These are phyloP conservation scores for Camptophora hylomeconis DNA, from an alignment of 2,329 filamentous ascomycete species.

Conservation along the genomic window DNA sequence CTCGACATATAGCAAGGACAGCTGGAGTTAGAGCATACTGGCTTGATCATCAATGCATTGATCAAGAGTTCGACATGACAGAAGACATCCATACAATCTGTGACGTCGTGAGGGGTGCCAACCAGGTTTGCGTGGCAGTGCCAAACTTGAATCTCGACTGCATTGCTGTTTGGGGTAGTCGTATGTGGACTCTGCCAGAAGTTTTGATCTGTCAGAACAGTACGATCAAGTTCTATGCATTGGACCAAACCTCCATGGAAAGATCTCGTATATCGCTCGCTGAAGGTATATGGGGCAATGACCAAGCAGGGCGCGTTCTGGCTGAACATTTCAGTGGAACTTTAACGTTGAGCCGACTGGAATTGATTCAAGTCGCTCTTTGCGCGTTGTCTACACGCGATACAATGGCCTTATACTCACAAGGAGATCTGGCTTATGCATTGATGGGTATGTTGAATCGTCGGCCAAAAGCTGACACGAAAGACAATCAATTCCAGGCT, in stretches of 20 bases:
- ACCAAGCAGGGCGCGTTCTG: constrained; percentile 25
- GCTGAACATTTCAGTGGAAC: constrained; percentile 34
- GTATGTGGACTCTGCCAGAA: constrained; percentile 36
- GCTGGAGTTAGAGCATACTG: constrained; percentile 30
- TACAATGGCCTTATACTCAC: constrained; percentile 23
- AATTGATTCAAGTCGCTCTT: constrained; percentile 29
- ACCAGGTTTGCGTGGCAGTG: constrained; percentile 30
- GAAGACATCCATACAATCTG: constrained; percentile 32
- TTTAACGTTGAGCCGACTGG: constrained; percentile 27
- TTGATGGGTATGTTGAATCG: constrained; percentile 34
- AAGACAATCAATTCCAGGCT: constrained; percentile 33
- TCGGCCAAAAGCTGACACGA: constrained; percentile 25
- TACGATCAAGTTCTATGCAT: no score
- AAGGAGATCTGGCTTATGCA: constrained; percentile 33
- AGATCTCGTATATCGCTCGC: no score
- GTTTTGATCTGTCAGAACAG: no score
- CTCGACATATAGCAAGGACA: constrained; percentile 25
- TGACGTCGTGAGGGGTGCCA: constrained; percentile 32
- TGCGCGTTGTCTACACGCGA: constrained; percentile 27
- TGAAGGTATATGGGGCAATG: constrained; percentile 26
- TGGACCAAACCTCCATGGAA: no score
- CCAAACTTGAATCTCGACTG: constrained; percentile 19
- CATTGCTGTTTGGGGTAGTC: constrained; percentile 32
- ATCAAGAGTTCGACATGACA: constrained; percentile 20
- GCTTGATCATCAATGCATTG: constrained; percentile 32